A percentile compares a stretch with the other conserved stretches of the same genome.
Evolutionary conservation across 2,329 filamentous ascomycete species (phyloP).

Genomic region (Zalaria obscura): DNA sequence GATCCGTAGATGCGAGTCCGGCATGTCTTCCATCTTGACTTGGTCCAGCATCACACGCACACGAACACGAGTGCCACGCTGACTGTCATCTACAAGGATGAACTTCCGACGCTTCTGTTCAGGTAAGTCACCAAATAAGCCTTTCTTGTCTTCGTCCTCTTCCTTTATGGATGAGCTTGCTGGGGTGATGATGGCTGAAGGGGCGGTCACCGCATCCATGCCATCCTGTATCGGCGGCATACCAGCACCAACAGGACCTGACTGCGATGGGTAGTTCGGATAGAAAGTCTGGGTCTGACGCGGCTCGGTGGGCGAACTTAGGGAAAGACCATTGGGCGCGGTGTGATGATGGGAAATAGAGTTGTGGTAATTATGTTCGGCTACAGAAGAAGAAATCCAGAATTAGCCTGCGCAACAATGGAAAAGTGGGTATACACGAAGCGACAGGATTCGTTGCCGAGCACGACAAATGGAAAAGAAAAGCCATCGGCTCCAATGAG

Average conservation of each 20-base stretch:
- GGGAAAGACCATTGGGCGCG: slow-evolving; percentile 38
- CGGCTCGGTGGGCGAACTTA: slow-evolving; percentile 47
- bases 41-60: slow-evolving; percentile 88
- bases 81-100: slow-evolving; percentile 83
- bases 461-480: slow-evolving; percentile 17
- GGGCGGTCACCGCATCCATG: slow-evolving; percentile 29
- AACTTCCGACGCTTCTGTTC: slow-evolving; percentile 91
- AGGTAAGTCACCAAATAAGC: slow-evolving; percentile 76
- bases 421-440: slow-evolving; percentile 9
- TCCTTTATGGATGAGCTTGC: slow-evolving; percentile 28
- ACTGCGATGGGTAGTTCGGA: slow-evolving; percentile 47
- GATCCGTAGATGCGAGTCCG: slow-evolving; percentile 81
- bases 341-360: slow-evolving; percentile 48
- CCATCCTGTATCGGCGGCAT: slow-evolving; percentile 53
- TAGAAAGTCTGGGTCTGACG: slow-evolving; percentile 69
- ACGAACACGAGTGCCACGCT: slow-evolving; percentile 65
- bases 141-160: slow-evolving; percentile 44
- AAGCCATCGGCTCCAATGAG: slow-evolving; percentile 2
- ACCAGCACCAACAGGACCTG: slow-evolving; percentile 38
- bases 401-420: slow-evolving; percentile 24
- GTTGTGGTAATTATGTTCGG: slow-evolving; percentile 45
- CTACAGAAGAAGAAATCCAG: slow-evolving; percentile 28
- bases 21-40: slow-evolving; percentile 90
- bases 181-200: slow-evolving; percentile 14
- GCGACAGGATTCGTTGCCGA: slow-evolving; percentile 7